Conservation (phyloP, 495 filamentous ascomycete genomes). For the Penicillium roqueforti region DNA sequence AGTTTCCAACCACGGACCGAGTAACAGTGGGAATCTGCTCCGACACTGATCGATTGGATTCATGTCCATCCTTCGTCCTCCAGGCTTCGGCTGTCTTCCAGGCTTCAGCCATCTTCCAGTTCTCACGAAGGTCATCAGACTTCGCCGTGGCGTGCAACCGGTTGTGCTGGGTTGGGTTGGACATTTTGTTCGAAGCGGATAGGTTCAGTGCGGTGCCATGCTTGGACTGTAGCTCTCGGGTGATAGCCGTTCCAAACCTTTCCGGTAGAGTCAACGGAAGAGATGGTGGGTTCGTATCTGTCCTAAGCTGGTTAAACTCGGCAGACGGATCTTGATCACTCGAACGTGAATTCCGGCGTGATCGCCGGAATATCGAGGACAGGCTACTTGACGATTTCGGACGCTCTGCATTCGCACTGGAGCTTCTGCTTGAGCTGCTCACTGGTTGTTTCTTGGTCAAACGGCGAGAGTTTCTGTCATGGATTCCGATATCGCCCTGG, state of each 20-base stretch:
- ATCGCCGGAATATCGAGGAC: conserved; percentile 32
- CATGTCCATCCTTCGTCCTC: conserved; percentile 13
- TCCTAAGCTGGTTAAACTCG: conserved; percentile 5
- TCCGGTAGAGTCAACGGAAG: conserved; percentile 30
- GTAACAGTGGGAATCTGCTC: background rate
- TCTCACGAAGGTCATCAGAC: conserved; percentile 26
- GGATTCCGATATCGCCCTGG: conserved; percentile 14
- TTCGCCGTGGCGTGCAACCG: conserved; percentile 15
- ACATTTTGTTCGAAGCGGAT: conserved; percentile 9
- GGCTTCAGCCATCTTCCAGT: conserved; percentile 25
- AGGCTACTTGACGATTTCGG: conserved; percentile 27
- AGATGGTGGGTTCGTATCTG: conserved; percentile 16
- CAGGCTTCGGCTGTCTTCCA: conserved; percentile 24
- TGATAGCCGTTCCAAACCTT: conserved; percentile 33
- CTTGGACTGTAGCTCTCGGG: conserved; percentile 27
- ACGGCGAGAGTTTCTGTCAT: conserved; percentile 29
- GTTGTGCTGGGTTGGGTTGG: background rate
- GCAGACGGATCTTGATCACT: conserved; percentile 15
- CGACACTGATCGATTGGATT: background rate
- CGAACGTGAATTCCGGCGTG: conserved; percentile 28
- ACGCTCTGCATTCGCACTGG: conserved; percentile 31
- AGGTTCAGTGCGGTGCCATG: conserved; percentile 27
- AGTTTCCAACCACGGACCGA: background rate
- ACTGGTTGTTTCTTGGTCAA: conserved; percentile 39
- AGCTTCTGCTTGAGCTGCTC: conserved; percentile 29